Evolutionary conservation across 805 yeast genomes (phyloP).

Genomic region (Sungouiozyma ichnusensis): DNA sequence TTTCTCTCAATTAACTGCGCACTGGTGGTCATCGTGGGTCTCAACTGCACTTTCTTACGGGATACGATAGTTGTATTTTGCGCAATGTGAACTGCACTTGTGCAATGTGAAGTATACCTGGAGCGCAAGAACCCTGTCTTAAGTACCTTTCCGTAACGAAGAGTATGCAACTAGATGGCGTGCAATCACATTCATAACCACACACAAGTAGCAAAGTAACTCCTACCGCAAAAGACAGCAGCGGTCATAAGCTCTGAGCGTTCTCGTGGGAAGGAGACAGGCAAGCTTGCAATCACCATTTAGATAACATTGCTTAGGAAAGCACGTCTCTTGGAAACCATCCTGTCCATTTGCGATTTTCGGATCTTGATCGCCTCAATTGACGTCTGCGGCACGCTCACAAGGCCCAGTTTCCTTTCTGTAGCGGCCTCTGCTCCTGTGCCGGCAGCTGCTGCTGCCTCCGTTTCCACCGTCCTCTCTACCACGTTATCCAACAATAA

Average conservation of each 20-base stretch:
- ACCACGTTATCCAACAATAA: constrained; percentile 32
- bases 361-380: constrained; percentile 21
- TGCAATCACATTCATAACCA: not conserved
- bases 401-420: constrained; percentile 38
- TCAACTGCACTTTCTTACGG: no score
- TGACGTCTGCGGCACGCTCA: constrained; percentile 40
- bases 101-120: no score
- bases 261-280: no score
- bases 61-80: no score
- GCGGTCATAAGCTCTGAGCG: no score
- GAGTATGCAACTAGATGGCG: not conserved
- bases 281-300: no score
- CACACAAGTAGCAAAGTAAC: no score
- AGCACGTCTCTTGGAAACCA: constrained; percentile 1
- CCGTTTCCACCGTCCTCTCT: constrained; percentile 23
- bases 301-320: not conserved
- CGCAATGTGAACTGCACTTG: no score
- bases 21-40: constrained; percentile 10
- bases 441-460: no score
- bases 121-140: no score
- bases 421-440: constrained; percentile 5
- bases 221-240: no score
- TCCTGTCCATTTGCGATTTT: constrained; percentile 18
- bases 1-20: constrained; percentile 20
- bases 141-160: no score